Evolutionary conservation across 1,284 basidiomycete species (phyloP).

Genomic region (Phylloporus sp.): DNA sequence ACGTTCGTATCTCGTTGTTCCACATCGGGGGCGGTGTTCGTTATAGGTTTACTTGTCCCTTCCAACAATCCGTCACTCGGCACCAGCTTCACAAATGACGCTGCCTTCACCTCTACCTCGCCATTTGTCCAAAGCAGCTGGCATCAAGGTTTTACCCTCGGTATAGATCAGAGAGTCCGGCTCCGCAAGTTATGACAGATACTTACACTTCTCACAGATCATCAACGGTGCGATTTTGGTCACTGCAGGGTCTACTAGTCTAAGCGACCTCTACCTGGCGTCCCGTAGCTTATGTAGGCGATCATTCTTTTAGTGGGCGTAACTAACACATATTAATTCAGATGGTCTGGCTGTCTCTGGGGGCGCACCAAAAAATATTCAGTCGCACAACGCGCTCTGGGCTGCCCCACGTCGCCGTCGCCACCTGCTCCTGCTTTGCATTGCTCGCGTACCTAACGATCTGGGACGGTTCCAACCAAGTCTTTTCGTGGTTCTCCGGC

Average conservation of each 20-base stretch:
- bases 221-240: constrained; percentile 88
- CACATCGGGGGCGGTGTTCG: constrained; percentile 55
- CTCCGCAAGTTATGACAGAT: neutral
- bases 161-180: constrained; percentile 35
- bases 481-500: constrained; percentile 63
- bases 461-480: constrained; percentile 50
- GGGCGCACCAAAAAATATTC: constrained; percentile 64
- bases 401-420: constrained; percentile 60
- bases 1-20: constrained; percentile 70
- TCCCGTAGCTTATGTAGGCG: constrained; percentile 61
- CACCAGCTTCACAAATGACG: too few species aligned
- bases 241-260: constrained; percentile 87
- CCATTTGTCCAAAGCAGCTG: constrained; percentile 70
- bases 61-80: constrained; percentile 55
- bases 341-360: constrained; percentile 63
- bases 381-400: constrained; percentile 55
- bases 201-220: constrained; percentile 51
- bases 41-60: constrained; percentile 70
- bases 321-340: constrained; percentile 17
- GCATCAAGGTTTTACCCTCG: constrained; percentile 65
- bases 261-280: constrained; percentile 81
- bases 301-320: neutral
- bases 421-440: constrained; percentile 53
- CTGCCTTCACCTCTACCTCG: too few species aligned
- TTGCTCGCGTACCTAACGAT: constrained; percentile 58